phyloP scores from a whole-genome alignment of 441 rosid genomes.

The Erysimum cheiri region DNA sequence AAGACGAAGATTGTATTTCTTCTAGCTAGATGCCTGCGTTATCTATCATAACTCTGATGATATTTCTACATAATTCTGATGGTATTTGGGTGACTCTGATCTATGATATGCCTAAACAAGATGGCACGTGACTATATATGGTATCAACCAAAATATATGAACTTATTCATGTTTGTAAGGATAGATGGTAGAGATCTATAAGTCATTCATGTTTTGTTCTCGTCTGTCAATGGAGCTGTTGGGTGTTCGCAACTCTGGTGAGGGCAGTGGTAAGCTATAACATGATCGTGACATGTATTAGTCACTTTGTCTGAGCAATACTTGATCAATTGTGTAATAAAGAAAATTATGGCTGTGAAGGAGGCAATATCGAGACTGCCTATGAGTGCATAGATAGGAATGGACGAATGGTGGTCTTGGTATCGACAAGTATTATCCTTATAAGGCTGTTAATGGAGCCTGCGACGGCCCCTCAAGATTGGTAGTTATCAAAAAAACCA shows the following conservation, averaged over 20 bases:
- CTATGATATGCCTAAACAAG: not conserved
- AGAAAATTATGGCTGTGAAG: constrained; percentile 53
- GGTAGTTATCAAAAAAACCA: not conserved
- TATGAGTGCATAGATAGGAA: constrained; percentile 49
- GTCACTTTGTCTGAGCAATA: constrained; percentile 75
- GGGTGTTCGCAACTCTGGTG: constrained; percentile 75
- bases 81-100: not conserved
- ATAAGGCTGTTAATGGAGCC: constrained; percentile 35
- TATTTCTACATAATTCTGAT: not conserved
- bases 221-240: constrained; percentile 69
- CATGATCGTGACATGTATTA: constrained; percentile 67
- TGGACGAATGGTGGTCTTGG: constrained; percentile 51
- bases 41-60: not conserved
- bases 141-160: not conserved
- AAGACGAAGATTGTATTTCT: too few species aligned
- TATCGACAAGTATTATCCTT: constrained; percentile 45
- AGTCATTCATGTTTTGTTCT: constrained; percentile 9
- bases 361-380: constrained; percentile 51
- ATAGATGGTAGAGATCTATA: not conserved
- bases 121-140: not conserved
- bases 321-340: constrained; percentile 84
- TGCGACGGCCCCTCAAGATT: constrained; percentile 37
- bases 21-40: not conserved
- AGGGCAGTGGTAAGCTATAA: constrained; percentile 84
- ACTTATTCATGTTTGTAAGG: not conserved